These are phyloP conservation scores for Dichotomopilus funicola DNA, from an alignment of 2,329 filamentous ascomycete genomes.

Conservation along the genomic window DNA sequence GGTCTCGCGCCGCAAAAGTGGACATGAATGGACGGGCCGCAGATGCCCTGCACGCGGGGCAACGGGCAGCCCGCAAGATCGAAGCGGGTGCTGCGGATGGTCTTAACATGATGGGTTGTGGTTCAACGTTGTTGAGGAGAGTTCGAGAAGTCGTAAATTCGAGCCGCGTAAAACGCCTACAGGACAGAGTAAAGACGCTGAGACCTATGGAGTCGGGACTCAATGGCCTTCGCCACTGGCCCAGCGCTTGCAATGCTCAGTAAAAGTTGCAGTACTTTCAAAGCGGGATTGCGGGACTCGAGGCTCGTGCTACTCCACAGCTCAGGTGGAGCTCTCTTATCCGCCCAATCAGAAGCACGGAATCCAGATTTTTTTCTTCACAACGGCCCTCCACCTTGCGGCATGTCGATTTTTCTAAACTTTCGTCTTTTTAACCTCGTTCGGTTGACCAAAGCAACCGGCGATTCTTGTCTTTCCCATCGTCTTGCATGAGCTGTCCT, in stretches of 20 bases:
- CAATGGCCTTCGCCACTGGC: not conserved
- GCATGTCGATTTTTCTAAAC: not conserved
- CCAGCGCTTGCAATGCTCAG: not conserved
- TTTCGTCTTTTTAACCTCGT: not conserved
- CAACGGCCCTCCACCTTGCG: too few relatives aligned
- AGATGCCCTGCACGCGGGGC: slow-evolving; percentile 25
- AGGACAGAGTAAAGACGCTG: not conserved
- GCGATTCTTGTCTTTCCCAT: not conserved
- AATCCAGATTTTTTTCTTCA: slow-evolving; percentile 4
- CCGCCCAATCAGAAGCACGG: slow-evolving; percentile 9
- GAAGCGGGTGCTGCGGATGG: slow-evolving; percentile 23
- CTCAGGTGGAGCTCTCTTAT: not conserved
- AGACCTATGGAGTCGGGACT: not conserved
- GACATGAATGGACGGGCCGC: slow-evolving; percentile 23
- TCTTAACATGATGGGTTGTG: not conserved
- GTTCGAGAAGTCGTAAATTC: not conserved
- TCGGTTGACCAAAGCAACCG: not conserved
- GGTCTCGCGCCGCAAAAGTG: slow-evolving; percentile 6
- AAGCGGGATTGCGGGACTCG: not conserved
- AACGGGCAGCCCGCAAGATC: slow-evolving; percentile 22
- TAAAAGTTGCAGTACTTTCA: too few relatives aligned
- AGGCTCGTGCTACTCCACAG: not conserved
- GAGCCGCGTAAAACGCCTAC: not conserved
- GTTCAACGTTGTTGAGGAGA: not conserved
- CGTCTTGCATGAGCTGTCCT: not conserved